Percentiles rank a stretch among this genome's conserved stretches.
phyloP scores from a whole-genome alignment of 148 eudicot species.

The Amaranthus cruentus region DNA sequence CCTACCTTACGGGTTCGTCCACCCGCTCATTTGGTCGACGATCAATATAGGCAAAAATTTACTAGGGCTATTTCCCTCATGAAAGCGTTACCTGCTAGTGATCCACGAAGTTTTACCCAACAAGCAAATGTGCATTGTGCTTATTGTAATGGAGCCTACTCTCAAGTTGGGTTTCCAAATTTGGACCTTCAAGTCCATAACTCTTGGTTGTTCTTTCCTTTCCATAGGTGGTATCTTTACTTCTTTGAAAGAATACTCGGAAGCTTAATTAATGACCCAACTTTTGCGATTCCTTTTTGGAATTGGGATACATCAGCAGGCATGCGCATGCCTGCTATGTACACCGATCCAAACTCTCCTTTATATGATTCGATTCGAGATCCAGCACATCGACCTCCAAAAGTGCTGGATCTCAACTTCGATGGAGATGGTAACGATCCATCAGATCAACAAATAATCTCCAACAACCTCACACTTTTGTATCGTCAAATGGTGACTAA shows the following conservation, averaged over 20 bases:
- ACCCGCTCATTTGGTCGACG: constrained; percentile 62
- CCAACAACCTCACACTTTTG: constrained; percentile 59
- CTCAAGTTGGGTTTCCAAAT: constrained; percentile 62
- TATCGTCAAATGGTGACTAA: constrained; percentile 73
- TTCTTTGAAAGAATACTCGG: constrained; percentile 66
- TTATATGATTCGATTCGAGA: constrained; percentile 47
- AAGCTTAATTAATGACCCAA: constrained; percentile 56
- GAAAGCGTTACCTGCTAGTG: constrained; percentile 63
- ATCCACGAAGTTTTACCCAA: constrained; percentile 71
- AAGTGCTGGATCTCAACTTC: constrained; percentile 47
- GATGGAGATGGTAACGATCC: constrained; percentile 26
- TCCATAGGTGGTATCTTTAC: constrained; percentile 69
- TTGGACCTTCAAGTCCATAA: constrained; percentile 66
- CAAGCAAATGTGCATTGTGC: constrained; percentile 90
- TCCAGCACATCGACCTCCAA: constrained; percentile 42
- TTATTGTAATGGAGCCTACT: constrained; percentile 78
- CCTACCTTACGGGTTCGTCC: constrained; percentile 46
- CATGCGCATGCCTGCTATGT: constrained; percentile 58
- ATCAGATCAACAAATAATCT: constrained; percentile 23
- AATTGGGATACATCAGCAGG: constrained; percentile 70
- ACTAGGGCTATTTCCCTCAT: constrained; percentile 59
- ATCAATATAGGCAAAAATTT: constrained; percentile 41
- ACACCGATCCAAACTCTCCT: constrained; percentile 36
- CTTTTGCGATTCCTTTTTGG: constrained; percentile 80
- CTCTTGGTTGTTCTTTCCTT: constrained; percentile 86